Evolutionary conservation across 768 basidiomycete species (phyloP), one percentile per base, ranked within the genome.

Genomic region (Amanita muscaria): DNA sequence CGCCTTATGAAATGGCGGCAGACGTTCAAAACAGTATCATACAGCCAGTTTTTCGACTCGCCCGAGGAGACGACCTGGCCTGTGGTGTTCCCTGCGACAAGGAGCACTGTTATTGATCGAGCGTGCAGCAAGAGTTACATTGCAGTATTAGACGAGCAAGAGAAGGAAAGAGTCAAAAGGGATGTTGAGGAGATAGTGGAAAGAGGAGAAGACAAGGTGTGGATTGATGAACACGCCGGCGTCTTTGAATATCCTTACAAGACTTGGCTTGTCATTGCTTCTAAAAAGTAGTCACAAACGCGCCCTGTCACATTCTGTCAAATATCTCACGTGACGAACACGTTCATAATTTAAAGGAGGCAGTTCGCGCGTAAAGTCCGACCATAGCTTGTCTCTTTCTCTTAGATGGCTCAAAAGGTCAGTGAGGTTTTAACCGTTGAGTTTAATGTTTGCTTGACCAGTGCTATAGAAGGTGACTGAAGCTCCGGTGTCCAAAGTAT

Each of bases 121-220:
- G 80, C 80, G 2, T 68, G 69, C 47, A 89, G 80, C 63, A 96
- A 94, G 67, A 91, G 88, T 51, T 96, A 92, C 60, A 78, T 92
- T 34, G 71, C 83, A 0, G 61, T 82, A 16, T 67, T 83, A 27
- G 72, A 72, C n/a, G 73, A 79, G 53, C 83, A 75, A n/a, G 73
- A 78, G 53, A 83, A 75, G 61, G 59, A 60, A 10, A 64, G 70
- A 32, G 70, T 91, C 25, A 59, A 62, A 18, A 52, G 64, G 8
- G 69, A 76, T 36, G 57, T 90, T 22, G 63, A 69, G 34, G 67
- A 58, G 7, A 79, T 89, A 43, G 57, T 89, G 2, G 58, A 73
- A 42, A 64, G 60, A 21, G 80, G 79, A 15, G 74, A 83, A 7
- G 80, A 72, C 1, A 77, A 73, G 53, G 68, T 67, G 16, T 93